These are phyloP conservation scores for Sphaerostilbella broomeana DNA, from an alignment of 2,329 filamentous ascomycete species.

Conservation along the genomic window DNA sequence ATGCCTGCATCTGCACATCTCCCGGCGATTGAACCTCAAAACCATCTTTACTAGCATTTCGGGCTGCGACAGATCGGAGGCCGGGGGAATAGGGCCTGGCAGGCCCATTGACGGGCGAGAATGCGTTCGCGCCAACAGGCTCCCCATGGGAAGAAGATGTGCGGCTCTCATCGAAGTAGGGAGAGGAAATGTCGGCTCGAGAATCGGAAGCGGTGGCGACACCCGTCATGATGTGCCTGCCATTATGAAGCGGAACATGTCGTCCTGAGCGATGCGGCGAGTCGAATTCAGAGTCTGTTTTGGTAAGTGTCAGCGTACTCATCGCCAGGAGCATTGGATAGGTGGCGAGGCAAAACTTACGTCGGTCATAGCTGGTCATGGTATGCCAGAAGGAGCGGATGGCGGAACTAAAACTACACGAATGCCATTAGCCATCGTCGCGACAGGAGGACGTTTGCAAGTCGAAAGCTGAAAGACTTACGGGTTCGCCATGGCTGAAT, in stretches of 20 bases:
- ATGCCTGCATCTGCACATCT: constrained; percentile 95
- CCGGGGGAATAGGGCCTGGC: constrained; percentile 77
- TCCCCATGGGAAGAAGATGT: constrained; percentile 43
- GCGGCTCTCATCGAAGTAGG: constrained; percentile 67
- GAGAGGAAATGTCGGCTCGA: constrained; percentile 70
- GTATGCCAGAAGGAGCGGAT: constrained; percentile 94
- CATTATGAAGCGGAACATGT: constrained; percentile 81
- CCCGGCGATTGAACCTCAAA: constrained; percentile 67
- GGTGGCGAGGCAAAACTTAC: constrained; percentile 35
- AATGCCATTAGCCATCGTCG: constrained; percentile 6
- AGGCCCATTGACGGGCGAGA: constrained; percentile 10
- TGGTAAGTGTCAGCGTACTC: constrained; percentile 1
- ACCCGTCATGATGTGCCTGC: constrained; percentile 76
- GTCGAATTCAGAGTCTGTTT: constrained; percentile 79
- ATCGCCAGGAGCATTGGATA: not conserved
- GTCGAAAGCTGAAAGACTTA: constrained; percentile 11
- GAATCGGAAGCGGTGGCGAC: constrained; percentile 88
- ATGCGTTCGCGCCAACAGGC: no score
- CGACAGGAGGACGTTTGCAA: not conserved
- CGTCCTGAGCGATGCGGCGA: constrained; percentile 87
- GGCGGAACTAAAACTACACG: constrained; percentile 56
- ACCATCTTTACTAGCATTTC: constrained; percentile 55
- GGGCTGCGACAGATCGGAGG: constrained; percentile 70
- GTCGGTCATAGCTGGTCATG: constrained; percentile 66
- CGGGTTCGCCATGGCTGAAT: constrained; percentile 18